Base-by-base conservation (phyloP, 169 alveolate species). In the Plasmodium fragile region DNA sequence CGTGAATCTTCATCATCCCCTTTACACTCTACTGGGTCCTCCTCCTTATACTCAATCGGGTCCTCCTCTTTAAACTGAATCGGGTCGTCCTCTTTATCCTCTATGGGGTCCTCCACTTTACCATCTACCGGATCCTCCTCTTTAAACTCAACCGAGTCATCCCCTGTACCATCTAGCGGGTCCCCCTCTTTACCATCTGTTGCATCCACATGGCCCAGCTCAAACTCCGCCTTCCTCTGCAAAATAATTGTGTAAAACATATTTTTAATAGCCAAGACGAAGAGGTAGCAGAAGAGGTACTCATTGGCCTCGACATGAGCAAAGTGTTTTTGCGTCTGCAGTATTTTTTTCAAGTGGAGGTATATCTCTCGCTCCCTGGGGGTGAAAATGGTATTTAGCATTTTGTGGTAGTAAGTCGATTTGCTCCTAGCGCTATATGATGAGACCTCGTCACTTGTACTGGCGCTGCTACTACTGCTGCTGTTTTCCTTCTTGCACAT, bases 211-310 rank as follows among this genome's bases (percentile, higher is more conserved):
- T 10, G 13, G 8, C 25, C 22, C 32, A n/a, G 2, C 13, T 71
- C 22, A 18, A 22, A 11, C 69, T 70, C 73, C 28, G 7, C 41
- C 78, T 73, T 79, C 65, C 59, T 72, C 78, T 84, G 84, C n/a
- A 28, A 16, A 4, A 84, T 49, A 0, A 87, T 59, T 16, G 78
- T 78, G 65, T 87, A 65, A 36, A 87, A 87, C 81, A 79, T 75
- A 22, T 87, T 87, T 30, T 87, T 75, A 4, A 87, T 16, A 7
- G 93, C 89, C 18, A 87, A 32, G 0, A 87, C 45, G 49, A 77
- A 87, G n/a, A 87, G 32, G 49, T 87, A 87, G 45, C 90, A 73
- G 30, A 34, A 87, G 4, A 87, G 52, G 32, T 87, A 87, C 71
- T 87, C 93, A 78, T 78, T 41, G 25, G 81, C 25, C 80, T 87